Conservation (phyloP, 108 stramenopile species). For the Nannochloropsis gaditana region DNA sequence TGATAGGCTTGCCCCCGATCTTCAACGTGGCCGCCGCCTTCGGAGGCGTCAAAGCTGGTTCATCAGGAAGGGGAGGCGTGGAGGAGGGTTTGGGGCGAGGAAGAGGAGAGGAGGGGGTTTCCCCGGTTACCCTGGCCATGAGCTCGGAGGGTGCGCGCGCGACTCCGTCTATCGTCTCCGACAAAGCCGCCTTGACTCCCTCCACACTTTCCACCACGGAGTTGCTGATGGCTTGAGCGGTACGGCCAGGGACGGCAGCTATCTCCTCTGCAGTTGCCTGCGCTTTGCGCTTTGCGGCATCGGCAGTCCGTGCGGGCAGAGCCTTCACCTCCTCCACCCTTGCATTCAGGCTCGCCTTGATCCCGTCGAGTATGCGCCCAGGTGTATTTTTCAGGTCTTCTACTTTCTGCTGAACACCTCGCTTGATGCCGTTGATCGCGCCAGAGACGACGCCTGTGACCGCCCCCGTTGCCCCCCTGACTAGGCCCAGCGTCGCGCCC, state of each 20-base stretch:
- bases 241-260: constrained; percentile 9
- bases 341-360: neutral
- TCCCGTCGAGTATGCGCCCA: neutral
- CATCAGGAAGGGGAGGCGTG: neutral
- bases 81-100: neutral
- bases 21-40: neutral
- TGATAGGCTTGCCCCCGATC: constrained; percentile 7
- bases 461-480: neutral
- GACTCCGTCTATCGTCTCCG: neutral
- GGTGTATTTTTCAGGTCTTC: constrained; percentile 10
- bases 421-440: constrained; percentile 1
- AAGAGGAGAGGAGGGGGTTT: neutral
- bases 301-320: neutral
- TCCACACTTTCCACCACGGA: neutral
- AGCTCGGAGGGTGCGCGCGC: neutral
- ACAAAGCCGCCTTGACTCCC: neutral
- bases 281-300: neutral
- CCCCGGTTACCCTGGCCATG: neutral
- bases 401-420: neutral
- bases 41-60: neutral
- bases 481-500: neutral
- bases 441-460: neutral
- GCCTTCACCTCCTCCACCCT: neutral
- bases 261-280: neutral
- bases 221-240: constrained; percentile 1